Conservation (phyloP, 805 yeast genomes). For the Lipomyces orientalis region DNA sequence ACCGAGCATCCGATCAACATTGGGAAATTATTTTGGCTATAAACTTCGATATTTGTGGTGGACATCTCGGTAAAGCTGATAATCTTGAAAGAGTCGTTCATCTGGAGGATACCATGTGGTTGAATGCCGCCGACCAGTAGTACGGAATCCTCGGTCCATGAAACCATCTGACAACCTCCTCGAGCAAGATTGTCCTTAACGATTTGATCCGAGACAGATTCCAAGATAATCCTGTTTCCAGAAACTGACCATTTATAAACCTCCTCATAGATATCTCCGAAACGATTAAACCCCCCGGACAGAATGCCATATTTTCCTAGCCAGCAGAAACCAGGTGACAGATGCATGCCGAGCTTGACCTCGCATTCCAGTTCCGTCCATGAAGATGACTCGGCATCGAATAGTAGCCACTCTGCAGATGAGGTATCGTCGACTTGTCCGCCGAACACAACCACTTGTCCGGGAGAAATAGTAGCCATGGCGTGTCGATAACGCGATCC, state of each 20-base stretch:
- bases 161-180: constrained; percentile 26
- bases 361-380: constrained; percentile 40
- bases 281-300: constrained; percentile 54
- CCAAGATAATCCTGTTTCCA: constrained; percentile 41
- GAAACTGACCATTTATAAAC: constrained; percentile 29
- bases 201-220: constrained; percentile 46
- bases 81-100: constrained; percentile 16
- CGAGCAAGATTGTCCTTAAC: constrained; percentile 19
- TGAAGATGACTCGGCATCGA: constrained; percentile 21
- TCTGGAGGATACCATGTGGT: constrained; percentile 21
- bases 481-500: constrained; percentile 59
- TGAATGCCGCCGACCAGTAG: constrained; percentile 42
- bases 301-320: constrained; percentile 48
- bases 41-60: constrained; percentile 1
- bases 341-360: constrained; percentile 44
- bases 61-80: constrained; percentile 11
- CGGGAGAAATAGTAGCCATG: constrained; percentile 45
- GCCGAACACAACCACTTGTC: constrained; percentile 58
- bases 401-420: constrained; percentile 25
- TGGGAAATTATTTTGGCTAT: constrained; percentile 17
- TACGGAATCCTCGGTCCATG: constrained; percentile 55
- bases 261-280: constrained; percentile 32
- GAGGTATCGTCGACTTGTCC: constrained; percentile 19
- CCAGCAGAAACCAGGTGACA: constrained; percentile 44
- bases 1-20: constrained; percentile 31